Evolutionary conservation across 1,284 basidiomycete genomes (phyloP).

Genomic region (Schizopora paradoxa): DNA sequence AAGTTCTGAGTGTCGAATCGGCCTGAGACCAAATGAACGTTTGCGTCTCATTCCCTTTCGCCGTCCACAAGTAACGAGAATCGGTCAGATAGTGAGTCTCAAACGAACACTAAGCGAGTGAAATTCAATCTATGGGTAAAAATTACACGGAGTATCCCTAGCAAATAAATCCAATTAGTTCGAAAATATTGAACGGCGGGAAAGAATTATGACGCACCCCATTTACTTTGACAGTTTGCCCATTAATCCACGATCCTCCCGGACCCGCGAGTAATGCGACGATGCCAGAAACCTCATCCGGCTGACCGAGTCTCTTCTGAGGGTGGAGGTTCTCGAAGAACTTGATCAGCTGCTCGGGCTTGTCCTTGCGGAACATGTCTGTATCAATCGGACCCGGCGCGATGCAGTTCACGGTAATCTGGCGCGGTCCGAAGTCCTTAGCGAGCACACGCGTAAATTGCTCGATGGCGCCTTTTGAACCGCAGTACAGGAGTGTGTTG

Average conservation of each 20-base stretch:
- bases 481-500: conserved; percentile 45
- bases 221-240: conserved; percentile 49
- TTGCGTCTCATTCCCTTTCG: too few species aligned
- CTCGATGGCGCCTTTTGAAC: conserved; percentile 54
- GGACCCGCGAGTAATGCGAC: conserved; percentile 49
- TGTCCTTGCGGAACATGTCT: conserved; percentile 47
- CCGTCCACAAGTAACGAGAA: too few species aligned
- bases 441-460: conserved; percentile 54
- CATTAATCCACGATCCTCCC: conserved; percentile 51
- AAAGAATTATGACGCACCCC: conserved; percentile 39
- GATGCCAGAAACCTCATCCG: conserved; percentile 49
- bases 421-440: conserved; percentile 46
- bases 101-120: too few species aligned
- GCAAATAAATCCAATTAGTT: too few species aligned
- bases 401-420: conserved; percentile 54
- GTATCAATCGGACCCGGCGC: conserved; percentile 53
- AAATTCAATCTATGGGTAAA: too few species aligned
- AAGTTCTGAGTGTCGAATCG: too few species aligned
- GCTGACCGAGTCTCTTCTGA: conserved; percentile 40
- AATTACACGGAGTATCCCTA: too few species aligned
- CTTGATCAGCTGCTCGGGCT: conserved; percentile 42
- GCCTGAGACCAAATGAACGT: too few species aligned
- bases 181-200: too few species aligned
- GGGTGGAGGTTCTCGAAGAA: conserved; percentile 42
- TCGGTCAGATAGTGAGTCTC: too few species aligned